Percentiles rank a stretch among this genome's conserved stretches.
These are phyloP conservation scores for Elsinoe ampelina DNA, from an alignment of 2,329 filamentous ascomycete genomes.

Conservation along the genomic window DNA sequence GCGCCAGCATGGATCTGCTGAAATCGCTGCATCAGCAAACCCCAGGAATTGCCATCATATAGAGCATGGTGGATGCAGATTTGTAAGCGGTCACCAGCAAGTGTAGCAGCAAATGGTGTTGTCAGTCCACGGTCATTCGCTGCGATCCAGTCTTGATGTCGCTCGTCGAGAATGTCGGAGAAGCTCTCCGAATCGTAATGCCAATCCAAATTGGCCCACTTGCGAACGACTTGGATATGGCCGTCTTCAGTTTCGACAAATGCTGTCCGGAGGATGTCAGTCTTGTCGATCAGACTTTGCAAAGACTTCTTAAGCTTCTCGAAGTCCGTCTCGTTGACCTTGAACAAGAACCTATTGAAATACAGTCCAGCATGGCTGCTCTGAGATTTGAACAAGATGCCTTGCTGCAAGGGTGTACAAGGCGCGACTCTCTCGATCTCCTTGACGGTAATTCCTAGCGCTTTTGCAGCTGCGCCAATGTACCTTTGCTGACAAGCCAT, in stretches of 20 bases:
- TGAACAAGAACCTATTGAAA: slow-evolving; percentile 65
- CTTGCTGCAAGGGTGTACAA: slow-evolving; percentile 78
- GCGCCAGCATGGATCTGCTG: slow-evolving; percentile 40
- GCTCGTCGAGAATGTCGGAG: slow-evolving; percentile 27
- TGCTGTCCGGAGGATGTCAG: slow-evolving; percentile 60
- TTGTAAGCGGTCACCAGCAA: slow-evolving; percentile 40
- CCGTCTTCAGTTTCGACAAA: slow-evolving; percentile 69
- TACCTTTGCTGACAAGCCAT: slow-evolving; percentile 56
- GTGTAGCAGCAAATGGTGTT: slow-evolving; percentile 45
- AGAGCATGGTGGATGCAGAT: slow-evolving; percentile 75
- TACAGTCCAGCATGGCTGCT: slow-evolving; percentile 53
- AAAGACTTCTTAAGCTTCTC: slow-evolving; percentile 49
- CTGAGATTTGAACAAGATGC: slow-evolving; percentile 66
- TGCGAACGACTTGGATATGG: slow-evolving; percentile 60
- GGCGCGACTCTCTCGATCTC: slow-evolving; percentile 67
- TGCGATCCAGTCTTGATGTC: slow-evolving; percentile 44
- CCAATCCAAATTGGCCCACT: slow-evolving; percentile 15
- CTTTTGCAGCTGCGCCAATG: slow-evolving; percentile 42
- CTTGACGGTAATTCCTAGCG: slow-evolving; percentile 41
- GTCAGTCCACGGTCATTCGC: slow-evolving; percentile 42
- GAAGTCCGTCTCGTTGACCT: slow-evolving; percentile 42
- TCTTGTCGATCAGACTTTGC: slow-evolving; percentile 39
- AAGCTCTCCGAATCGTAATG: slow-evolving; percentile 35
- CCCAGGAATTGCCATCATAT: slow-evolving; percentile 76
- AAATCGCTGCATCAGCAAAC: slow-evolving; percentile 55